Evolutionary conservation across 768 basidiomycete genomes (phyloP).

Genomic region (Phlebiopsis gigantea): DNA sequence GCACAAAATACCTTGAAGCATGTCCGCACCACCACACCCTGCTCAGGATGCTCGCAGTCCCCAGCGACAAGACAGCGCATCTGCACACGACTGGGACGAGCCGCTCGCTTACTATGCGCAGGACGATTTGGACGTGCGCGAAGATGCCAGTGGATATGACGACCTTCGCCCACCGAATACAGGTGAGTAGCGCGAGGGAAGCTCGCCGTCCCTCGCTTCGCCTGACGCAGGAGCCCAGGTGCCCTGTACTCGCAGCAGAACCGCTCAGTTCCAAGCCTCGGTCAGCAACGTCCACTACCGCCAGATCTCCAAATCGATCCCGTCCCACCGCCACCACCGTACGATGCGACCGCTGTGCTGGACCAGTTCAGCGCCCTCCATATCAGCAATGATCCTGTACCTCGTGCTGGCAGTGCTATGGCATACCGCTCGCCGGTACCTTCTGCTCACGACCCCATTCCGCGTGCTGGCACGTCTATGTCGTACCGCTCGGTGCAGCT

Average conservation of each 20-base stretch:
- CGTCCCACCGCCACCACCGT: constrained; percentile 27
- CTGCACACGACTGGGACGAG: constrained; percentile 1
- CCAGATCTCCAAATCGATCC: constrained; percentile 16
- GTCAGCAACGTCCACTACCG: constrained; percentile 31
- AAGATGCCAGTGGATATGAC: neutral
- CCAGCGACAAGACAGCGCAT: constrained; percentile 2
- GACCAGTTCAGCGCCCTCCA: constrained; percentile 51
- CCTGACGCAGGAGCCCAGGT: neutral
- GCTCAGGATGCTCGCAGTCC: neutral
- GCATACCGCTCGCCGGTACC: constrained; percentile 35
- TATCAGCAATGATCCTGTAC: constrained; percentile 43
- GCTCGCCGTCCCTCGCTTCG: too few relatives aligned
- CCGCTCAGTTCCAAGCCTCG: constrained; percentile 42
- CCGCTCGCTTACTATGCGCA: constrained; percentile 11
- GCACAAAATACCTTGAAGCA: neutral
- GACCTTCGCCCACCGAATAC: constrained; percentile 8
- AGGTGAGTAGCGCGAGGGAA: constrained; percentile 5
- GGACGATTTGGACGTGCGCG: constrained; percentile 4
- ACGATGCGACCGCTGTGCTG: constrained; percentile 41
- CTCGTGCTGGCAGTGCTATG: constrained; percentile 54
- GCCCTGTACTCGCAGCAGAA: constrained; percentile 27
- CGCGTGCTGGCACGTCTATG: constrained; percentile 23
- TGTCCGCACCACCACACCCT: neutral
- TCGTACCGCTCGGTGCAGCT: constrained; percentile 16
- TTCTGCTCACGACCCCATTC: constrained; percentile 29